phyloP scores from a whole-genome alignment of 1,284 basidiomycete genomes.

The Binderoboletus segoi region DNA sequence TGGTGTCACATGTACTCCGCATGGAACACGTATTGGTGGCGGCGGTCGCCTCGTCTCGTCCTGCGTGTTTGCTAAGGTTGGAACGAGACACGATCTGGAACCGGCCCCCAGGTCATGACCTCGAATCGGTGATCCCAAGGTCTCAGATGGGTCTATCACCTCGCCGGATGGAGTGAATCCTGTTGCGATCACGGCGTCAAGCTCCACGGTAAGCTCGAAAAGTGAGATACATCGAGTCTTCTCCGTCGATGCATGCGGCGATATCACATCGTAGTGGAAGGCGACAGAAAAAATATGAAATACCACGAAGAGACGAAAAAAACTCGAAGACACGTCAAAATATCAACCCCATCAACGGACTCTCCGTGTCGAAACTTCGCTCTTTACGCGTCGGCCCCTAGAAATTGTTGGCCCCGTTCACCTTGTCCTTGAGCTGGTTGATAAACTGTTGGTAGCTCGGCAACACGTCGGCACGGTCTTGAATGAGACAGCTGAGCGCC shows the following conservation, averaged over 20 bases:
- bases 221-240: background rate
- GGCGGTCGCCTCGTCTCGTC: too few relatives aligned
- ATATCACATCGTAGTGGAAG: background rate
- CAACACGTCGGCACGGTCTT: constrained; percentile 93
- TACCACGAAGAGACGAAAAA: background rate
- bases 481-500: constrained; percentile 93
- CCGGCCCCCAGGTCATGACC: too few relatives aligned
- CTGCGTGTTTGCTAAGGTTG: too few relatives aligned
- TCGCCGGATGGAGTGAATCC: too few relatives aligned
- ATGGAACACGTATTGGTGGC: too few relatives aligned
- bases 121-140: too few relatives aligned
- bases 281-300: background rate
- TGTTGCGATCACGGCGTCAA: too few relatives aligned
- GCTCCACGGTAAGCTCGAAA: too few relatives aligned
- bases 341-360: background rate
- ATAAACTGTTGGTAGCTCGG: constrained; percentile 97
- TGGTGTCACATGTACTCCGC: too few relatives aligned
- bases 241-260: too few relatives aligned
- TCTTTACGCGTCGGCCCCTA: constrained; percentile 10
- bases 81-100: too few relatives aligned
- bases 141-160: too few relatives aligned
- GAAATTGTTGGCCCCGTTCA: constrained; percentile 38
- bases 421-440: constrained; percentile 76
- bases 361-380: background rate
- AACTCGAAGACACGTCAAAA: background rate